A percentile compares a stretch with the other conserved stretches of the same genome.
These are phyloP conservation scores for Shiraia sp. DNA, from an alignment of 2,329 filamentous ascomycete species.

Conservation along the genomic window DNA sequence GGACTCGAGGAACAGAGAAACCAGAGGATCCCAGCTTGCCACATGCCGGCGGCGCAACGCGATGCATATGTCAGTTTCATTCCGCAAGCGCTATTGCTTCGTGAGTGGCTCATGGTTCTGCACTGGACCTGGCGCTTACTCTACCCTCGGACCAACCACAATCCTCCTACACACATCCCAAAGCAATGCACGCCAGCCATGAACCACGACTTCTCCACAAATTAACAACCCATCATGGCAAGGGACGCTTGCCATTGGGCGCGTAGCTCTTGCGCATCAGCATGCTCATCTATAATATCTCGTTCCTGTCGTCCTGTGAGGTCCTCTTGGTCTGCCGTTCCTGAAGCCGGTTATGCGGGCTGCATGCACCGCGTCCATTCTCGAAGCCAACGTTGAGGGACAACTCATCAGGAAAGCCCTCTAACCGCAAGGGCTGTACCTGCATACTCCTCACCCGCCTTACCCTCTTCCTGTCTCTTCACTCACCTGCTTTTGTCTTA, in stretches of 20 bases:
- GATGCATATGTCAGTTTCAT: conserved; percentile 28
- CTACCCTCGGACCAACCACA: conserved; percentile 19
- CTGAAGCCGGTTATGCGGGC: conserved; percentile 23
- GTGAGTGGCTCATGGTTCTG: conserved; percentile 29
- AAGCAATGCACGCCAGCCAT: conserved; percentile 23
- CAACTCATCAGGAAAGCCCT: conserved; percentile 15
- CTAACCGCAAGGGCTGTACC: conserved; percentile 6
- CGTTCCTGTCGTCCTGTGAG: conserved; percentile 23
- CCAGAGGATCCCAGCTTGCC: conserved; percentile 14
- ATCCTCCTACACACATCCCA: conserved; percentile 6
- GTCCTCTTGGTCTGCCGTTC: conserved; percentile 22
- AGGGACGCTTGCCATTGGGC: conserved; percentile 24
- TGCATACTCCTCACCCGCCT: conserved; percentile 5
- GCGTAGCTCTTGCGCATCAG: conserved; percentile 11
- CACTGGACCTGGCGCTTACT: conserved; percentile 31
- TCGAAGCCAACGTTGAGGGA: conserved; percentile 13
- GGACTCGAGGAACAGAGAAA: conserved; percentile 1
- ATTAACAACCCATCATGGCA: conserved; percentile 19
- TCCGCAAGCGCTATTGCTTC: conserved; percentile 34
- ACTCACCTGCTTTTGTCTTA: conserved; percentile 14
- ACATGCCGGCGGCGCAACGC: conserved; percentile 5
- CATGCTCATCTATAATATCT: conserved; percentile 24
- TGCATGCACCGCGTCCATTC: conserved; percentile 9
- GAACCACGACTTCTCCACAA: conserved; percentile 18
- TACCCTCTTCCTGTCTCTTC: conserved; percentile 10